phyloP scores from a whole-genome alignment of 257 asterid species.

The Ilex asprella region DNA sequence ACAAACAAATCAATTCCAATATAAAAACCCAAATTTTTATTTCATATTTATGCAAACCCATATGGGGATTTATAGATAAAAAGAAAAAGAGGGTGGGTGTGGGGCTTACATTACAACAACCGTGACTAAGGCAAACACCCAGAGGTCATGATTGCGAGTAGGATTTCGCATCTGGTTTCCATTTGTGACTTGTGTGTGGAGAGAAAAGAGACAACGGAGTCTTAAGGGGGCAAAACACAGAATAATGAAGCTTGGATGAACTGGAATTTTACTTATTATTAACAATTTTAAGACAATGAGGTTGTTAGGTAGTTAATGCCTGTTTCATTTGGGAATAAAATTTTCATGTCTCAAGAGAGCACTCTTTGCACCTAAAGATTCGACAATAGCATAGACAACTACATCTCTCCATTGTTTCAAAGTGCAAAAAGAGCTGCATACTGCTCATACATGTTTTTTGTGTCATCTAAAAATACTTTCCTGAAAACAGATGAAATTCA shows the following conservation, averaged over 20 bases:
- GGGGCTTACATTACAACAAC: constrained; percentile 40
- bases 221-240: too few species aligned
- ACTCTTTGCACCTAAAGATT: constrained; percentile 74
- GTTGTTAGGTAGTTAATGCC: too few species aligned
- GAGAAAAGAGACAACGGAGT: too few species aligned
- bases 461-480: constrained; percentile 57
- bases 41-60: not conserved
- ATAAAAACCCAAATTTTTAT: too few species aligned
- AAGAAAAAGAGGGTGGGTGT: too few species aligned
- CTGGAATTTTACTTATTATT: too few species aligned
- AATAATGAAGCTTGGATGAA: too few species aligned
- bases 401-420: constrained; percentile 71
- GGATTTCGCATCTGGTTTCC: constrained; percentile 21
- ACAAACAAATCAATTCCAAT: too few species aligned
- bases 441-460: constrained; percentile 77
- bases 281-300: too few species aligned
- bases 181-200: not conserved
- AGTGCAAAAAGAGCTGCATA: constrained; percentile 95
- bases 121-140: constrained; percentile 32
- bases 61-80: not conserved
- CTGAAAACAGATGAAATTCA: constrained; percentile 21
- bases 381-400: constrained; percentile 75
- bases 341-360: constrained; percentile 89
- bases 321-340: too few species aligned
- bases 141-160: constrained; percentile 24